These are phyloP conservation scores for Starmerella roubikii DNA, from an alignment of 805 yeast species.

Conservation along the genomic window DNA sequence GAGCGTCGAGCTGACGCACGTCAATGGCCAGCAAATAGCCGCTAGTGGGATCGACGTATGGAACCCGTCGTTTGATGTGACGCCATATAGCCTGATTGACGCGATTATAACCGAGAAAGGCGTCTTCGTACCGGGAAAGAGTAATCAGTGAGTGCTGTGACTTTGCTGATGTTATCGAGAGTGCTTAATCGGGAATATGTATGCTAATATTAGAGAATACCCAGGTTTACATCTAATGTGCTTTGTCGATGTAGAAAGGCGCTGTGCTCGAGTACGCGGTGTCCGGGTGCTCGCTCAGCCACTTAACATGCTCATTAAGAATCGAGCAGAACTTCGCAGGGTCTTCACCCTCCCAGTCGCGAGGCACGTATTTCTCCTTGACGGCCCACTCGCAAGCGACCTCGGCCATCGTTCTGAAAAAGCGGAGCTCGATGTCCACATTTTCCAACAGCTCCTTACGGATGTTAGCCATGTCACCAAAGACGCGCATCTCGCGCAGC, in stretches of 20 bases:
- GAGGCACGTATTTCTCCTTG: conserved; percentile 9
- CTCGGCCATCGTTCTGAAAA: conserved; percentile 11
- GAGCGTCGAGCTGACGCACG: conserved; percentile 56
- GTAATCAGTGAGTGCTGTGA: no score
- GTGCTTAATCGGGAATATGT: no score
- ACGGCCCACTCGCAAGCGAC: conserved; percentile 20
- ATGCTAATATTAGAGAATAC: not conserved
- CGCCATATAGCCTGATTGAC: conserved; percentile 71
- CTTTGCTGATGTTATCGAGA: no score
- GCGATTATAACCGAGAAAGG: conserved; percentile 78
- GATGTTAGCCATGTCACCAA: conserved; percentile 13
- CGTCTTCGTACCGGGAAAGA: no score
- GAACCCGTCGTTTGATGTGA: conserved; percentile 95
- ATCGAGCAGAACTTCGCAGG: conserved; percentile 12
- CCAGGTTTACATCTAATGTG: no score
- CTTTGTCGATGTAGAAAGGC: conserved; percentile 5
- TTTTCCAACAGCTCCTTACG: conserved; percentile 3
- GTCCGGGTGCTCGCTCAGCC: conserved; percentile 16
- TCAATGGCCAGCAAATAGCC: conserved; percentile 63
- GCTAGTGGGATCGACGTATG: conserved; percentile 77
- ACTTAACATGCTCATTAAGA: conserved; percentile 12
- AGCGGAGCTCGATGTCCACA: conserved; percentile 15
- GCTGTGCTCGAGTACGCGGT: not conserved
- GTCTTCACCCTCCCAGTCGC: conserved; percentile 15
- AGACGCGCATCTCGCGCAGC: conserved; percentile 11